A percentile compares a stretch with the other conserved stretches of the same genome.
Conservation (phyloP, 495 filamentous ascomycete genomes). For the Penicillium silybi region DNA sequence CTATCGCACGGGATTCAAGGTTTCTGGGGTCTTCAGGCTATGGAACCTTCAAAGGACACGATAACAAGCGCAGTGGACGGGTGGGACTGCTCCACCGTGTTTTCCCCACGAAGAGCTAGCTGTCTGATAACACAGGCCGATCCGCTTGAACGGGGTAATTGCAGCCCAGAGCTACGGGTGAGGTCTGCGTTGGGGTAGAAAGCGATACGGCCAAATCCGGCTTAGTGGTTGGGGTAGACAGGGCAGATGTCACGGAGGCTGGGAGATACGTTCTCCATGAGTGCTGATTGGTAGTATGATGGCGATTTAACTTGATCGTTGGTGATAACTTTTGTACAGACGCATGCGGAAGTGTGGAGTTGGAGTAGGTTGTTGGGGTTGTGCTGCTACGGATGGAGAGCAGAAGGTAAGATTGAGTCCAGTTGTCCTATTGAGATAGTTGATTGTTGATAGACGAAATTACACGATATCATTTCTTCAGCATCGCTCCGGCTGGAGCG, state of each 20-base stretch:
- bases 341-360: not conserved
- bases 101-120: slow-evolving; percentile 16
- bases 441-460: not conserved
- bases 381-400: not conserved
- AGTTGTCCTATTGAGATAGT: not conserved
- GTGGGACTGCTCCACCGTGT: slow-evolving; percentile 4
- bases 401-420: no score
- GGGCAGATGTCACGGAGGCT: not conserved
- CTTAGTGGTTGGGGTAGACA: slow-evolving; percentile 4
- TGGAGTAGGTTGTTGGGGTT: slow-evolving; percentile 1
- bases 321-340: not conserved
- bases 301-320: not conserved
- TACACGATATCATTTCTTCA: slow-evolving; percentile 6
- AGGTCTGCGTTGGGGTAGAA: slow-evolving; percentile 7
- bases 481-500: slow-evolving; percentile 15
- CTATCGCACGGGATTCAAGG: not conserved
- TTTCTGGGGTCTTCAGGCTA: not conserved
- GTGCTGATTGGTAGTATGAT: not conserved
- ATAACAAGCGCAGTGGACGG: slow-evolving; percentile 3
- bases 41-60: not conserved
- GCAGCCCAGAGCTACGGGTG: not conserved
- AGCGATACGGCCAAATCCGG: not conserved
- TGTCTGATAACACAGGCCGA: slow-evolving; percentile 10
- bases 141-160: not conserved
- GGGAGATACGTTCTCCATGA: not conserved